phyloP scores from a whole-genome alignment of 164 flowering plant genomes.

The Protea cynaroides region DNA sequence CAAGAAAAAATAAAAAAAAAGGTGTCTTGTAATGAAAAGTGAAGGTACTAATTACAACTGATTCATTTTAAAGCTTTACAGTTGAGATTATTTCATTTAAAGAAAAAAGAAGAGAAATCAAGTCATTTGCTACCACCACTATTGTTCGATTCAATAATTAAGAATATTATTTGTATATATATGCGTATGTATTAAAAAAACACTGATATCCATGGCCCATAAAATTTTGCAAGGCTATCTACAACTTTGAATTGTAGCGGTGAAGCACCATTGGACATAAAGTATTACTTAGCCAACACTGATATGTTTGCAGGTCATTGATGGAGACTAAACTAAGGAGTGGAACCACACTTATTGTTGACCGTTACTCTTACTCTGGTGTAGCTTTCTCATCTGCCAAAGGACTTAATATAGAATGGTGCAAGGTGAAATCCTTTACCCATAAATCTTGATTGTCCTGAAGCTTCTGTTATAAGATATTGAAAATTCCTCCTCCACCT shows the following conservation, averaged over 20 bases:
- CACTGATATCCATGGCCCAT: not conserved
- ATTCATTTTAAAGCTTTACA: no score
- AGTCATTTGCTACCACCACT: no score
- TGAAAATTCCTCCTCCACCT: no score
- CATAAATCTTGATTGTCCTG: not conserved
- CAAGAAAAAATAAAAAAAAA: no score
- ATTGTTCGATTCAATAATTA: no score
- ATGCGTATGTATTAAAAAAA: no score
- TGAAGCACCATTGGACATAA: not conserved
- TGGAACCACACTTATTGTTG: conserved; percentile 79
- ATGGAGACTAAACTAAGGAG: conserved; percentile 71
- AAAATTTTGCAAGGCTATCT: not conserved
- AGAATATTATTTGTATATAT: no score
- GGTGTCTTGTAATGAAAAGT: no score
- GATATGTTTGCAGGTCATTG: conserved; percentile 44
- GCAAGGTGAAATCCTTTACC: conserved; percentile 50
- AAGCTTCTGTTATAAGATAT: no score
- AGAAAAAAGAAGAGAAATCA: no score
- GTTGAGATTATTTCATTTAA: no score
- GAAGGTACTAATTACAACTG: no score
- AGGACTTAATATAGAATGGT: conserved; percentile 90
- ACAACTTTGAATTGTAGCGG: not conserved
- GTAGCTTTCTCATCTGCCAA: conserved; percentile 92
- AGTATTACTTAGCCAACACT: not conserved
- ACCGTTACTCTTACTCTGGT: conserved; percentile 88